Percentiles rank a stretch among this genome's conserved stretches.
Conservation (phyloP, 164 flowering plant genomes). For the Kingdonia uniflora region DNA sequence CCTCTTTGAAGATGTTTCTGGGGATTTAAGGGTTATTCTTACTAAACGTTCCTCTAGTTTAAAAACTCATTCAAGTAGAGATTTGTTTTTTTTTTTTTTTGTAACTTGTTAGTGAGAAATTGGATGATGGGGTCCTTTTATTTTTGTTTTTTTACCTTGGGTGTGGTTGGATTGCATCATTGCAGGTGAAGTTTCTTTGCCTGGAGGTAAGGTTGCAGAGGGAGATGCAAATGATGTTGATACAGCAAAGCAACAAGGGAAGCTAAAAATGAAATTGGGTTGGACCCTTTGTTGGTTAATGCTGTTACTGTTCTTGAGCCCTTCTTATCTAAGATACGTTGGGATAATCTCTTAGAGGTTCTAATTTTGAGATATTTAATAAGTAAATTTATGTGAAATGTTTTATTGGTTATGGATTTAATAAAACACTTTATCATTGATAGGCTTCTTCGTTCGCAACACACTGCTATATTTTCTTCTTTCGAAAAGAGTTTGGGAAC, state of each 20-base stretch:
- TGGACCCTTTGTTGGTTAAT: conserved; percentile 77
- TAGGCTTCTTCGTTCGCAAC: too few relatives aligned
- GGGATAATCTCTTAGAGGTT: too few relatives aligned
- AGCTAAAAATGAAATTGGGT: conserved; percentile 88
- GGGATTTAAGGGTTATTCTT: conserved; percentile 46
- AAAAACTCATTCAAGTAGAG: conserved; percentile 42
- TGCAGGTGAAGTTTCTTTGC: conserved; percentile 88
- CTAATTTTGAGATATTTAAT: too few relatives aligned
- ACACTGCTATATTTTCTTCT: too few relatives aligned
- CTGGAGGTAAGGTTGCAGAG: conserved; percentile 82
- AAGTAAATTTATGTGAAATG: too few relatives aligned
- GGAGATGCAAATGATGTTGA: conserved; percentile 59
- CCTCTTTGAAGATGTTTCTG: conserved; percentile 39
- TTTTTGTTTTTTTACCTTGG: background rate
- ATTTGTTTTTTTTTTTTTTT: background rate
- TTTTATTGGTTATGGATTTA: too few relatives aligned
- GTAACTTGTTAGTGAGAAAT: background rate
- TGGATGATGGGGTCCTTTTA: too few relatives aligned
- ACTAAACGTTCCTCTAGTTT: conserved; percentile 49
- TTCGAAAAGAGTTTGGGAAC: too few relatives aligned
- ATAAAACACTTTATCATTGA: too few relatives aligned
- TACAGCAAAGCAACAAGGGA: conserved; percentile 77
- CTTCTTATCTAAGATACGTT: conserved; percentile 69
- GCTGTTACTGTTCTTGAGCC: conserved; percentile 72
- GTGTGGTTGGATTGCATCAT: background rate